Base-by-base conservation (phyloP, 108 stramenopile genomes). In the Cylindrotheca closterium region DNA sequence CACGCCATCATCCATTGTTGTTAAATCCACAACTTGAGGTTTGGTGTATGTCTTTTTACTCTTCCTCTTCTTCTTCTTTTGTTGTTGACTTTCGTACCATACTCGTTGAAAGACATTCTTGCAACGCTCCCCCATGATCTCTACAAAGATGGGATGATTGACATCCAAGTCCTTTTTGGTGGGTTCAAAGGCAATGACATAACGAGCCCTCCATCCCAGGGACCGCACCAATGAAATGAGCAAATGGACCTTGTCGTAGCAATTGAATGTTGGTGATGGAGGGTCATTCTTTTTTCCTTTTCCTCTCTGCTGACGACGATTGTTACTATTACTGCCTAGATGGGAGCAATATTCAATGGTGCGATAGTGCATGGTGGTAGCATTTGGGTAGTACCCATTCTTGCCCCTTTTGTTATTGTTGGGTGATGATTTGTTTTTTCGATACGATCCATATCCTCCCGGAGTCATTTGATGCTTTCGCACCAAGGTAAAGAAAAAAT, bases 121-220 rank as follows among this genome's bases (percentile, higher is more conserved):
- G n/a, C n/a, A n/a, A 15, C 37, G 37, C 2, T 10, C 33, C 5
- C 21, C 33, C 63, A 67, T 67, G 8, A 47, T 25, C n/a, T n/a
- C n/a, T 1, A 30, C 56, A 51, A 92, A 70, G 26, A 93, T 31
- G 12, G 92, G 92, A 65, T 93, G 87, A 34, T 89, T 72, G 4
- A 84, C 79, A 48, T 87, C 83, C 28, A 93, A 71, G 68, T 88
- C 81, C 49, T 71, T 56, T 4, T 65, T 49, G 19, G 81, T 78
- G 0, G 88, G 86, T 51, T 80, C 70, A 1, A 93, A 25, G 7
- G 81, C 71, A 28, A 79, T 47, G n/a, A 89, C 86, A 61, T 75
- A 85, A 10, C 92, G 80, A 48, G 83, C 82, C 59, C 85, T 77
- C 92, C 92, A 93, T 12, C 86, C 81, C 59, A 89, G 30, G 1